Base-by-base conservation (phyloP, 2,329 filamentous ascomycete genomes). In the Calonectria fujianensis region DNA sequence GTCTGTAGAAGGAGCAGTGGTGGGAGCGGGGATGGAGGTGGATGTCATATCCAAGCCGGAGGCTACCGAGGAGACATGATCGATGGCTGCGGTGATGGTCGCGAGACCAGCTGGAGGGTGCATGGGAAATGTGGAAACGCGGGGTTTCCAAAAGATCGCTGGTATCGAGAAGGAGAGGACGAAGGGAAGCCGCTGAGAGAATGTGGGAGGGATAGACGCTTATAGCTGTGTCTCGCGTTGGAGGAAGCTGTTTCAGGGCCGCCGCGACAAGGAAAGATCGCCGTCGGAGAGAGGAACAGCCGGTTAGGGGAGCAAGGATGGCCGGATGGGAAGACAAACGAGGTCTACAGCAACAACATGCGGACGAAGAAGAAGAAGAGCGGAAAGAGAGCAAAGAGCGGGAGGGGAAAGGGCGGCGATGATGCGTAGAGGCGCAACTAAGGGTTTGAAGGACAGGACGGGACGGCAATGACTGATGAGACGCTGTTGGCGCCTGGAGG, bases 1-100 rank as follows among this genome's bases (percentile, higher is more conserved):
- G 35, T 72, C 65, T 10, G 75, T 75, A 29, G 82, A 72, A 4
- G 81, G 71, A 27, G 83, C 74, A 35, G 82, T 74, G 11, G 83
- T 72, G 41, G 83, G 76, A 20, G 82, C 77, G 31, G 83, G 79
- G 57, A 84, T 74, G 39, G 80, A 77, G 20, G 84, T 80, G 27
- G 82, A 74, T n/a, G 82, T 75, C 76, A 84, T 79, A 57, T 81
- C 75, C 74, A 83, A 50, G 63, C 71, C 65, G 32, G 74, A 72
- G 61, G 75, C 72, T 76, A 81, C 74, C 69, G 75, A 78, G 41
- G 77, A 76, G 48, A 75, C 78, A 78, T 80, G 74, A 66, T 81
- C 75, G 63, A 80, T 67, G 63, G 67, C 79, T 52, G 75, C 69
- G 41, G 75, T 52, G 66, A 76, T 64, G 57, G 75, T 39, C 59